Conservation (phyloP, 2,329 filamentous ascomycete genomes). For the Fusarium miscanthi region DNA sequence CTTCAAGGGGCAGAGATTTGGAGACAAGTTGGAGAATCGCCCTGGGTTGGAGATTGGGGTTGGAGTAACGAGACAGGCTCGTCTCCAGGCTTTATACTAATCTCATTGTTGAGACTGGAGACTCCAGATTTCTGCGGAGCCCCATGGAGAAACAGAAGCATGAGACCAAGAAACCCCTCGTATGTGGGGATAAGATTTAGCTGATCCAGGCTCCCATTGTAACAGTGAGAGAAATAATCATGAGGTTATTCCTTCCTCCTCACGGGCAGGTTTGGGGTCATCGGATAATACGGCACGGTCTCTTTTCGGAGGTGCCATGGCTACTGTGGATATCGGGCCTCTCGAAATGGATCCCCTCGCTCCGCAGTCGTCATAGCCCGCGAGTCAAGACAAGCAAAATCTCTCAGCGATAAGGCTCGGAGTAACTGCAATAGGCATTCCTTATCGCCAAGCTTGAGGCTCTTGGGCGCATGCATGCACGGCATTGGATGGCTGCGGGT, state of each 20-base stretch:
- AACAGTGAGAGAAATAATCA: neutral
- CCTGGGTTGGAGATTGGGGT: neutral
- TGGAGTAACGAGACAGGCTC: neutral
- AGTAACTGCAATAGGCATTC: conserved; percentile 4
- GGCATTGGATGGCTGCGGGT: neutral
- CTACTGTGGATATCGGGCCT: conserved; percentile 5
- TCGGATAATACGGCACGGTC: conserved; percentile 36
- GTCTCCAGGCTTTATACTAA: neutral
- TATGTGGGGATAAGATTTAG: conserved; percentile 25
- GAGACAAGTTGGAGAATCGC: neutral
- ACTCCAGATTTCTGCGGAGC: conserved; percentile 27
- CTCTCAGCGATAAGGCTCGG: neutral
- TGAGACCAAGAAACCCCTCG: conserved; percentile 10
- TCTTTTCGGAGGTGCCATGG: conserved; percentile 25
- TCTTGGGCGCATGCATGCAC: neutral
- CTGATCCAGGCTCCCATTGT: neutral
- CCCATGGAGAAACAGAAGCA: conserved; percentile 25
- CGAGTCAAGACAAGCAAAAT: conserved; percentile 26
- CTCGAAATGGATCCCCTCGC: neutral
- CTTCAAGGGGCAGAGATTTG: neutral
- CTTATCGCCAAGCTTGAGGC: neutral
- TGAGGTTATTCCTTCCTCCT: neutral
- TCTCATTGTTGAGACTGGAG: neutral
- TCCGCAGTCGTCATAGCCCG: conserved; percentile 4
- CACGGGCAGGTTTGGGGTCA: neutral